A percentile compares a stretch with the other conserved stretches of the same genome.
These are phyloP conservation scores for Chalciporus sp. DNA, from an alignment of 1,284 basidiomycete species.

Conservation along the genomic window DNA sequence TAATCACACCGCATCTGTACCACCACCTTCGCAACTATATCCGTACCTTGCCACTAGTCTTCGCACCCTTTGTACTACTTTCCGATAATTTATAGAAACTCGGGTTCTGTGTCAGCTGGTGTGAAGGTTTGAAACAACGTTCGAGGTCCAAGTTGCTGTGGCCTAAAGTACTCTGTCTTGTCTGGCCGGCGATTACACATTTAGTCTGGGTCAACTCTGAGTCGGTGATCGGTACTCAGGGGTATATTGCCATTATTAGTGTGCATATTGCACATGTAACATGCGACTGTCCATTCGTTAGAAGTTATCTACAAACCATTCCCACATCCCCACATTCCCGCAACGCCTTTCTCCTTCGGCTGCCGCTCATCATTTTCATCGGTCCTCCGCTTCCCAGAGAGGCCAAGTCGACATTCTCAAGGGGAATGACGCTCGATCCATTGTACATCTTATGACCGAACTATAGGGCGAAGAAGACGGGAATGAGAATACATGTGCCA, in stretches of 20 bases:
- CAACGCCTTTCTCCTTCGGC: conserved; percentile 38
- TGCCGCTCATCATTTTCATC: conserved; percentile 57
- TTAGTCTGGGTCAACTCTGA: too few relatives aligned
- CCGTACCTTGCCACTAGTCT: conserved; percentile 3
- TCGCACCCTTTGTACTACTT: conserved; percentile 22
- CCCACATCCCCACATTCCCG: conserved; percentile 14
- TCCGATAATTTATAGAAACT: conserved; percentile 24
- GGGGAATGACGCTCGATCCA: conserved; percentile 52
- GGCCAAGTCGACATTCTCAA: conserved; percentile 62
- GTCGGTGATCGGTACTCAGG: not conserved
- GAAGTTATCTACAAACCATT: conserved; percentile 1
- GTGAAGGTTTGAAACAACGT: not conserved
- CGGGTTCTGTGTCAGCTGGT: not conserved
- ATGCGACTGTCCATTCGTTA: conserved; percentile 10
- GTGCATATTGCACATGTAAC: not conserved
- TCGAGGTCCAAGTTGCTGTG: not conserved
- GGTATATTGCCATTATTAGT: not conserved
- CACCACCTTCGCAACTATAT: conserved; percentile 16
- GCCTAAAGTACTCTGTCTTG: too few relatives aligned
- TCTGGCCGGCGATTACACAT: too few relatives aligned
- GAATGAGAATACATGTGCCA: too few relatives aligned
- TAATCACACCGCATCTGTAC: conserved; percentile 30
- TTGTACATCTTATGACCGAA: too few relatives aligned
- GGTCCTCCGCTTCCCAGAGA: conserved; percentile 67
- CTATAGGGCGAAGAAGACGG: too few relatives aligned